Base-by-base conservation (phyloP, 2,329 filamentous ascomycete species). In the Apiospora hydei region DNA sequence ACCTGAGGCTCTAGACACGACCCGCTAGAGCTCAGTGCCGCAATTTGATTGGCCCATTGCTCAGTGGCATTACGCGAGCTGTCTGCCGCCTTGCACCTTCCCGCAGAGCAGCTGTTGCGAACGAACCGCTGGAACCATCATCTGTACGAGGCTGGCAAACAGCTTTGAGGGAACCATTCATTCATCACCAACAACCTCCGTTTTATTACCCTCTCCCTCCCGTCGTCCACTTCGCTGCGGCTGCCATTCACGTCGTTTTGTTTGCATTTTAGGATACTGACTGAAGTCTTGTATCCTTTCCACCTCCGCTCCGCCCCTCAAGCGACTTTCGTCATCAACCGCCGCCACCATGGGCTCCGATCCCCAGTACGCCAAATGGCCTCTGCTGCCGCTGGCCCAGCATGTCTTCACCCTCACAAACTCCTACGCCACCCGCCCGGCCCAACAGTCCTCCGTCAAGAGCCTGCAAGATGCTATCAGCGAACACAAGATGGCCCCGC, bases 351-450 rank as follows among this genome's bases (percentile, higher is more conserved):
- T 92, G 90, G 90, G 90, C 79, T 89, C 93, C 81, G 94, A 96
- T 84, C 93, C 93, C 77, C 94, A 95, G 83, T 95, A 95, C 85
- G 92, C 93, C 79, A 94, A 94, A 84, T 96, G 93, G 86, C 94
- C 94, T 74, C 87, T 94, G 83, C 90, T 96, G 81, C 89, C 93
- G 77, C 89, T 97, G 79, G 90, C 93, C 74, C 94, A 96, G 86
- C 91, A 95, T 82, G 93, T 96, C 84, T 96, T 96, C 86, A 92
- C 92, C 80, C 89, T 96, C 85, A 94, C 93, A 81, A 95, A 95
- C 83, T 90, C 93, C 77, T 92, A 93, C 77, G 90, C 93, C 77
- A 84, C 91, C 73, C 88, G 88, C 80, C 76, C 85, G 72, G 83
- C 88, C 72, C 94, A 95, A 83, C 90, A 95, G 83, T 84, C 88